Conservation (phyloP, 2,329 filamentous ascomycete species). For the Thielaviopsis punctulata region DNA sequence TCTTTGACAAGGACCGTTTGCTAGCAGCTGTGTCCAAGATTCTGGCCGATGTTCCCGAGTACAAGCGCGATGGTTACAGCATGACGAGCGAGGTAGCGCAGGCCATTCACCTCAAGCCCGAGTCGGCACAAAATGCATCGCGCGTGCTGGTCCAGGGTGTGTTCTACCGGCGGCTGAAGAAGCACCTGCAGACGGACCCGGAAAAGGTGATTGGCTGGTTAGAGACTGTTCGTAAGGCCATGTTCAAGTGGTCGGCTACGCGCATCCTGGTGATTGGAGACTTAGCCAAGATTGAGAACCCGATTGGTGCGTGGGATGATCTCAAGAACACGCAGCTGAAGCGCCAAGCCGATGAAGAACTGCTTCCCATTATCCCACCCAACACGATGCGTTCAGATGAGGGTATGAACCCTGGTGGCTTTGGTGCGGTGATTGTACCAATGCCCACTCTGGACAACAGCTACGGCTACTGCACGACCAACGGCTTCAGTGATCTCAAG, state of each 20-base stretch:
- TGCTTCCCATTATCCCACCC: constrained; percentile 46
- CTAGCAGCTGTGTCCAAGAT: constrained; percentile 58
- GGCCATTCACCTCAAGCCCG: constrained; percentile 63
- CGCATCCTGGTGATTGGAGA: constrained; percentile 73
- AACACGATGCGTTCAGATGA: constrained; percentile 56
- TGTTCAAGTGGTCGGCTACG: constrained; percentile 75
- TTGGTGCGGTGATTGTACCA: constrained; percentile 63
- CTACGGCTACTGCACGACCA: constrained; percentile 59
- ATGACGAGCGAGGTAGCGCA: constrained; percentile 51
- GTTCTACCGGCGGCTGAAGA: constrained; percentile 73
- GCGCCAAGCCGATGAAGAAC: constrained; percentile 24
- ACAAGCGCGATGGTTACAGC: constrained; percentile 66
- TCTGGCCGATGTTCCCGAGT: constrained; percentile 78
- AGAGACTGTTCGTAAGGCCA: constrained; percentile 52
- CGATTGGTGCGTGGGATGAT: constrained; percentile 64
- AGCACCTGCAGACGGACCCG: constrained; percentile 61
- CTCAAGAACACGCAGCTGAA: constrained; percentile 12
- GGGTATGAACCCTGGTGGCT: constrained; percentile 56
- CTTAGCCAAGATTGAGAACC: constrained; percentile 52
- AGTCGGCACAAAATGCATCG: constrained; percentile 60
- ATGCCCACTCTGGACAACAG: constrained; percentile 90
- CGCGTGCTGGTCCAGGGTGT: constrained; percentile 72
- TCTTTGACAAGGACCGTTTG: constrained; percentile 59
- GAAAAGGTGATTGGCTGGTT: constrained; percentile 61
- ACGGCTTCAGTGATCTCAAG: constrained; percentile 56